Base-by-base conservation (phyloP, 2,329 filamentous ascomycete species). In the Microthyrium microscopicum region DNA sequence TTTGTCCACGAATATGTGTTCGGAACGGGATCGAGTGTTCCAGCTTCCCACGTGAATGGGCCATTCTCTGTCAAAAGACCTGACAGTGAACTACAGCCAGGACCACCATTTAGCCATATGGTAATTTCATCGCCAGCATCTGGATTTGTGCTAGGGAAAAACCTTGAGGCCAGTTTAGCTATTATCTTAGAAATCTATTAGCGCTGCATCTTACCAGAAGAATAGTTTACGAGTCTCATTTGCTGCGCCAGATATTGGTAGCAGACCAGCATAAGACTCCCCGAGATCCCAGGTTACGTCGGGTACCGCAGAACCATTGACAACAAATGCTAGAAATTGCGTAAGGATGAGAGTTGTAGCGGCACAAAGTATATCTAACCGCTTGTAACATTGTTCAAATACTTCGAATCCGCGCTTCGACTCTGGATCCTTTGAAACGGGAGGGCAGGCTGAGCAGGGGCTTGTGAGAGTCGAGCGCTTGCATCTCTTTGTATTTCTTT, bases 61-160 rank as follows among this genome's bases (percentile, higher is more conserved):
- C 81, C 79, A 44, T 83, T 85, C 44, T 87, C 80, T 32, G 81
- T 77, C 7, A 87, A 50, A 2, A 85, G 58, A 5, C 77, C 78
- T 42, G 73, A 65, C 5, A 82, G 61, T 1, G 73, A 78, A 20
- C 45, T 50, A 40, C 56, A 58, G 3, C 55, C 56, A 5, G 55
- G 55, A 24, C 39, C 36, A 9, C 20, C 42, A 13, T 41, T 36
- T 16, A 35, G 48, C 53, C 55, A 78, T 30, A 77, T 71, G 1
- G 71, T 52, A 25, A 78, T 64, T 39, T 77, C 73, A 31, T 75
- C 62, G 0, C 58, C 53, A 0, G 61, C 58, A 5, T 57, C 47
- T 2, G 56, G 47, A 22, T 69, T 66, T 1, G 57, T 58, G 0
- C 69, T 66, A 0, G 73, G 72, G 37, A 74, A 76, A 55, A 76